Evolutionary conservation across 495 filamentous ascomycete genomes (phyloP), one percentile per base, ranked within the genome.

Genomic region (Penicilliopsis zonata): DNA sequence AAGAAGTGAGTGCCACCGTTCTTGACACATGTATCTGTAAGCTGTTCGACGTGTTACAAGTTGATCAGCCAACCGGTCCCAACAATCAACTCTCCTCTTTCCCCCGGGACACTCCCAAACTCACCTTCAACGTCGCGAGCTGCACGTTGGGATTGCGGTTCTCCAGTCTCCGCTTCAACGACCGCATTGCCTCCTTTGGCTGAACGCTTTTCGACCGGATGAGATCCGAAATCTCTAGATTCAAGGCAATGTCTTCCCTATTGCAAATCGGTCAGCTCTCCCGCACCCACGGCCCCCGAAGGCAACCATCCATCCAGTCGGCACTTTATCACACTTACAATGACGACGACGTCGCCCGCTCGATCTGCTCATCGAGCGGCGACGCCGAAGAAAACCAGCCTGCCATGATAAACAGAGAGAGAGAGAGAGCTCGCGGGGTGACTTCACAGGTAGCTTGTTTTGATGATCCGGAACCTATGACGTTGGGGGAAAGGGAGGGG

Each of bases 1-100:
- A 98, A 74, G 49, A 98, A 98, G 57, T 98, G 90, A n/a, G 78
- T 74, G 27, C 90, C 90, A 15, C 90, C 90, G 59, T 98, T 98
- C 57, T 98, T 98, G 18, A 96, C 88, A 50, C 90, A 96, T 4
- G 90, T 96, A 62, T 98, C 90, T 18, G 88, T 94, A 38, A 98
- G 79, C 78, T 76, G 51, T 28, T 29, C 47, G 36, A 6, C 9
- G 14, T 21, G 3, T n/a, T n/a, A n/a, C n/a, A n/a, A n/a, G n/a
- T n/a, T n/a, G n/a, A n/a, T n/a, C n/a, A n/a, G n/a, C n/a, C n/a
- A n/a, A n/a, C n/a, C n/a, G n/a, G n/a, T n/a, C n/a, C n/a, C n/a
- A n/a, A n/a, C n/a, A n/a, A n/a, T n/a, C n/a, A n/a, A n/a, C n/a
- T n/a, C n/a, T n/a, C n/a, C n/a, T n/a, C n/a, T n/a, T n/a, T n/a